phyloP scores from a whole-genome alignment of 1,139 yeast genomes.

The Yamadazyma siamensis region DNA sequence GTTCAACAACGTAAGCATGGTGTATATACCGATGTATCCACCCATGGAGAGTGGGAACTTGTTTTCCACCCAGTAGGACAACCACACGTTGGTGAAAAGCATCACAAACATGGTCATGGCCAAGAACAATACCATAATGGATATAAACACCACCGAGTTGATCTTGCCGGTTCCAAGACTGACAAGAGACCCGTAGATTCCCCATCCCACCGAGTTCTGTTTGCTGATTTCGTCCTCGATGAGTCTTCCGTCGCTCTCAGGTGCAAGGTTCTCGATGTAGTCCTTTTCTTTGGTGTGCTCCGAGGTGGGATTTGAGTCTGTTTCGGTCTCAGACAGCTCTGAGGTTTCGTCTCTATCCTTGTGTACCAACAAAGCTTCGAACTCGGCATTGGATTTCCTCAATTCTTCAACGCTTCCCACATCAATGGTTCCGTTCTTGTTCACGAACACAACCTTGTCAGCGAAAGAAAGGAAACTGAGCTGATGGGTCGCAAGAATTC shows the following conservation, averaged over 20 bases:
- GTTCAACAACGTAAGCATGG: slow-evolving; percentile 58
- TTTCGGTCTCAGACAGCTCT: slow-evolving; percentile 1
- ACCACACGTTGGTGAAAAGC: slow-evolving; percentile 67
- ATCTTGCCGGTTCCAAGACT: slow-evolving; percentile 54
- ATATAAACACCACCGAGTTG: slow-evolving; percentile 11
- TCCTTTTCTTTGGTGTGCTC: not conserved
- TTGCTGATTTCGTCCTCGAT: slow-evolving; percentile 32
- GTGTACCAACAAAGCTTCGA: slow-evolving; percentile 15
- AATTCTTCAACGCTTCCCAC: slow-evolving; percentile 40
- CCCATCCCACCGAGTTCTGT: slow-evolving; percentile 35
- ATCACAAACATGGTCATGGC: slow-evolving; percentile 22
- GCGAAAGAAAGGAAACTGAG: slow-evolving; percentile 39
- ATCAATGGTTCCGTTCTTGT: slow-evolving; percentile 35
- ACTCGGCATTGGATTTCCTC: slow-evolving; percentile 18
- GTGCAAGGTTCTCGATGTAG: not conserved
- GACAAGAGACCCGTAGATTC: slow-evolving; percentile 43
- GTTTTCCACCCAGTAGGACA: slow-evolving; percentile 74
- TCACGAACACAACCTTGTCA: slow-evolving; percentile 34
- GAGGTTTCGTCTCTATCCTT: slow-evolving; percentile 23
- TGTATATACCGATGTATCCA: slow-evolving; percentile 72
- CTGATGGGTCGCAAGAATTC: slow-evolving; percentile 45
- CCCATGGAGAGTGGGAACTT: slow-evolving; percentile 48
- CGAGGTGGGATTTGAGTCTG: not conserved
- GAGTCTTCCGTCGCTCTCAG: slow-evolving; percentile 28
- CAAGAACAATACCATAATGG: slow-evolving; percentile 12